Percentiles rank a stretch among this genome's conserved stretches.
Conservation (phyloP, 2,329 filamentous ascomycete species). For the Ramularia endophylla region DNA sequence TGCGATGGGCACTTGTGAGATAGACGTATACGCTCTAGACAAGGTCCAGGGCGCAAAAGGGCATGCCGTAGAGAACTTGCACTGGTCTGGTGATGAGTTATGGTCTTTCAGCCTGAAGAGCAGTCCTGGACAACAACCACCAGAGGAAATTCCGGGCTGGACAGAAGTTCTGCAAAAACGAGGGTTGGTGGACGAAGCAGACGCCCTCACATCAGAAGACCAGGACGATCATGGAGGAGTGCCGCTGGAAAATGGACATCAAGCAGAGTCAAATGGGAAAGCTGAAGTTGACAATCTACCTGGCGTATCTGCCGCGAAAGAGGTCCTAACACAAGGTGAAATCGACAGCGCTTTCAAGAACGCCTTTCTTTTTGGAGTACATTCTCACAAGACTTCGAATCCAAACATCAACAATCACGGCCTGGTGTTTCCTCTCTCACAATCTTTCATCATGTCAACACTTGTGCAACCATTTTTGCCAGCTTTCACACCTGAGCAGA, state of each 20-base stretch:
- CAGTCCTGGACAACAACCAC: constrained; percentile 47
- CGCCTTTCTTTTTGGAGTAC: constrained; percentile 58
- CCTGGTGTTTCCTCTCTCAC: constrained; percentile 56
- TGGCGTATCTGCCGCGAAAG: constrained; percentile 22
- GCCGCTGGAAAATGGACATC: constrained; percentile 24
- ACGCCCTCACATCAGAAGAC: constrained; percentile 39
- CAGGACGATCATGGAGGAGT: constrained; percentile 45
- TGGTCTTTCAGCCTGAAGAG: constrained; percentile 57
- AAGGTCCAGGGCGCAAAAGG: constrained; percentile 56
- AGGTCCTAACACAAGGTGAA: constrained; percentile 52
- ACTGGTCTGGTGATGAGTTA: constrained; percentile 65
- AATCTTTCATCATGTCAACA: constrained; percentile 57
- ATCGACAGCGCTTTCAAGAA: constrained; percentile 61
- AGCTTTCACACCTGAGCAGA: constrained; percentile 49
- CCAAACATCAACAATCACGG: constrained; percentile 47
- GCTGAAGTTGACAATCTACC: constrained; percentile 8
- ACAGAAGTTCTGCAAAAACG: constrained; percentile 31
- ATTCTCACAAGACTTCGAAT: constrained; percentile 54
- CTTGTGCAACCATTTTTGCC: constrained; percentile 63
- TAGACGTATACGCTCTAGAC: constrained; percentile 53
- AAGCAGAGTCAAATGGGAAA: constrained; percentile 16
- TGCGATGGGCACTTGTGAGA: constrained; percentile 59
- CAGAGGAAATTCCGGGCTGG: constrained; percentile 51
- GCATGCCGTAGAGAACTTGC: constrained; percentile 58
- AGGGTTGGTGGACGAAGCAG: constrained; percentile 36